Percentiles rank a stretch among this genome's conserved stretches.
Evolutionary conservation across 2,329 filamentous ascomycete species (phyloP).

Genomic region (Aspergillus hortae): DNA sequence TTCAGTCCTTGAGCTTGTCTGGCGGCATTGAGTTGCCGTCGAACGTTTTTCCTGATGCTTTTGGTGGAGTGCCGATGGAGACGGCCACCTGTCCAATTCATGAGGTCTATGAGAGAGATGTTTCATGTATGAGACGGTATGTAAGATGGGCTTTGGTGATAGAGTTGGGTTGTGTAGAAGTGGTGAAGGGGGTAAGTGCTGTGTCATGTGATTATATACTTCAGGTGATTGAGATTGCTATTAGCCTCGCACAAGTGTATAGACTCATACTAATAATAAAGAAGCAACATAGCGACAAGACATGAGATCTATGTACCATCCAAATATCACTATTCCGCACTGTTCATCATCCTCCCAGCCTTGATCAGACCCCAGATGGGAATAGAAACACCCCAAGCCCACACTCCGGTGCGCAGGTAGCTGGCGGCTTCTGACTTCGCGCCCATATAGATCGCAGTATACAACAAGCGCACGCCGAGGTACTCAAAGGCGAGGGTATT

Average conservation of each 20-base stretch:
- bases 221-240: too few relatives aligned
- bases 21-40: conserved; percentile 20
- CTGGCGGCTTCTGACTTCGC: conserved; percentile 28
- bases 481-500: conserved; percentile 32
- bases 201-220: too few relatives aligned
- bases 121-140: too few relatives aligned
- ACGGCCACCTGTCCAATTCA: conserved; percentile 46
- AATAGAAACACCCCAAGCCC: conserved; percentile 31
- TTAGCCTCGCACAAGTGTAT: too few relatives aligned
- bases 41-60: conserved; percentile 30
- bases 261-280: too few relatives aligned
- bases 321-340: not conserved
- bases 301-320: too few relatives aligned
- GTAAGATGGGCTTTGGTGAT: too few relatives aligned
- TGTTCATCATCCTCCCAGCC: conserved; percentile 20
- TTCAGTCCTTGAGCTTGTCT: conserved; percentile 10
- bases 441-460: conserved; percentile 33
- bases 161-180: too few relatives aligned
- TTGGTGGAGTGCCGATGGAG: conserved; percentile 38
- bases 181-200: too few relatives aligned
- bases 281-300: too few relatives aligned
- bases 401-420: conserved; percentile 31
- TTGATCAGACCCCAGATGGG: conserved; percentile 30
- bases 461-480: conserved; percentile 27
- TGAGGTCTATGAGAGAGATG: conserved; percentile 11